Conservation (phyloP, 208 protist species). For the Leishmania major region DNA sequence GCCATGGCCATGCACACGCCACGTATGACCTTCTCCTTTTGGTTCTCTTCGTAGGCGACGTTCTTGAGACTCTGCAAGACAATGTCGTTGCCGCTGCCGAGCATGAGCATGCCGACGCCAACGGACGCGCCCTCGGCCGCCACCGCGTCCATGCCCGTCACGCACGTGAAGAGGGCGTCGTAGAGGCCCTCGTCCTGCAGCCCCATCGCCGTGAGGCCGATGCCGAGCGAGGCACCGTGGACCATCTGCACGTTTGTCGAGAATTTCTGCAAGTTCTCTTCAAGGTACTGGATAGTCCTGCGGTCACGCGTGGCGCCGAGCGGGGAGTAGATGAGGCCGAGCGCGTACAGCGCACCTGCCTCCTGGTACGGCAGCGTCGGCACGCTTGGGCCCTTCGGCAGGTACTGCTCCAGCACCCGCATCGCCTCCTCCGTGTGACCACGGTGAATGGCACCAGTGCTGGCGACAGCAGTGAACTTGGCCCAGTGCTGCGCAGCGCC, state of each 20-base stretch:
- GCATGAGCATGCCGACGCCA: constrained; percentile 98
- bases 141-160: constrained; percentile 96
- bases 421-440: constrained; percentile 92
- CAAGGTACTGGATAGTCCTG: constrained; percentile 82
- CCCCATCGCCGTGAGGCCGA: constrained; percentile 93
- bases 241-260: constrained; percentile 91
- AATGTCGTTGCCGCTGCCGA: constrained; percentile 93
- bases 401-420: constrained; percentile 93
- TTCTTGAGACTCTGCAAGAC: constrained; percentile 93
- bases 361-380: constrained; percentile 92
- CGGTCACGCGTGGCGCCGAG: constrained; percentile 89
- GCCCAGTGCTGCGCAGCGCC: constrained; percentile 96
- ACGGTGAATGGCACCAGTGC: constrained; percentile 97
- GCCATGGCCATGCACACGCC: constrained; percentile 96
- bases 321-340: constrained; percentile 98
- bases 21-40: constrained; percentile 99
- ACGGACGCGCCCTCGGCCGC: constrained; percentile 97
- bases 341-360: constrained; percentile 97
- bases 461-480: constrained; percentile 97
- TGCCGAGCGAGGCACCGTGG: constrained; percentile 98
- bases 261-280: constrained; percentile 68
- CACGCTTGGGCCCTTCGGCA: constrained; percentile 76
- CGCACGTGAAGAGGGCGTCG: constrained; percentile 95
- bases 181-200: constrained; percentile 91
- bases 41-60: constrained; percentile 95